These are phyloP conservation scores for Kodamaea anthophila DNA, from an alignment of 1,139 yeast genomes.

Conservation along the genomic window DNA sequence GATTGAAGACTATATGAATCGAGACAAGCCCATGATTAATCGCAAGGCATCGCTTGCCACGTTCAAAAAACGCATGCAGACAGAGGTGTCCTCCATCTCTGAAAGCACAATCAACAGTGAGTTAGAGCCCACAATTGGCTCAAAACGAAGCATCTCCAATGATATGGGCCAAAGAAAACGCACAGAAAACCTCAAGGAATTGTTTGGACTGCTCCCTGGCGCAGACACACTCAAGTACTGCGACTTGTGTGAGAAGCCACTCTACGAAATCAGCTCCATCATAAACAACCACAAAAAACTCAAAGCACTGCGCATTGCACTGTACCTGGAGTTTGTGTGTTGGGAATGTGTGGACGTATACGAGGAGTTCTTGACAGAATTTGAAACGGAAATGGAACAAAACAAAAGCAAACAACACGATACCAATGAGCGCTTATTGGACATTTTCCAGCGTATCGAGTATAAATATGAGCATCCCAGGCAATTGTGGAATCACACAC, in stretches of 20 bases:
- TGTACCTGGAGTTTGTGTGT: slow-evolving; percentile 54
- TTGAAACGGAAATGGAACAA: slow-evolving; percentile 4
- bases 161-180: slow-evolving; percentile 7
- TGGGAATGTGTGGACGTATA: slow-evolving; percentile 55
- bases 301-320: slow-evolving; percentile 9
- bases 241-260: slow-evolving; percentile 59
- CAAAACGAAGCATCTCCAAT: slow-evolving; percentile 12
- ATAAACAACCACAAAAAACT: slow-evolving; percentile 19
- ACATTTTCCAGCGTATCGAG: slow-evolving; percentile 21
- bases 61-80: slow-evolving; percentile 26
- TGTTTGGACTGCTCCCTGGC: slow-evolving; percentile 39
- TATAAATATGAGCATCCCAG: slow-evolving; percentile 12
- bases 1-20: slow-evolving; percentile 43
- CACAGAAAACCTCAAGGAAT: slow-evolving; percentile 30
- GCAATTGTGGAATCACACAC: slow-evolving; percentile 9
- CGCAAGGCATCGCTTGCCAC: slow-evolving; percentile 35
- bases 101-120: background rate
- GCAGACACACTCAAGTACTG: slow-evolving; percentile 46
- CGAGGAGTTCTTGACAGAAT: slow-evolving; percentile 44
- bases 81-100: background rate
- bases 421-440: slow-evolving; percentile 13
- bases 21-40: background rate
- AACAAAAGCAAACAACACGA: too few relatives aligned
- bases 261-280: slow-evolving; percentile 56
- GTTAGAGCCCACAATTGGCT: background rate